phyloP scores from a whole-genome alignment of 352 stramenopile genomes.

The Phytophthora boehmeriae region DNA sequence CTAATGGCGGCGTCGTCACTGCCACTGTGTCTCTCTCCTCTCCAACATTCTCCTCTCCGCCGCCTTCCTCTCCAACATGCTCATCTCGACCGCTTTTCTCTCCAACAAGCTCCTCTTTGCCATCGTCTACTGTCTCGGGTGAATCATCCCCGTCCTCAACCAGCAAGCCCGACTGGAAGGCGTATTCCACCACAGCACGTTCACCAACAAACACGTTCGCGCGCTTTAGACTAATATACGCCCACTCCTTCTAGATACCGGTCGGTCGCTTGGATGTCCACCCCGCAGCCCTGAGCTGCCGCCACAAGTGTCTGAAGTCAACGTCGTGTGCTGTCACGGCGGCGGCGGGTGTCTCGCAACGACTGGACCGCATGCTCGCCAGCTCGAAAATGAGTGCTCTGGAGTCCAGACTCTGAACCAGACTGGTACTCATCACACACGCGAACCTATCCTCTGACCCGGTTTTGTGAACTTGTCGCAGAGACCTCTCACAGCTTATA shows the following conservation, averaged over 20 bases:
- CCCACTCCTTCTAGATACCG: conserved; percentile 7
- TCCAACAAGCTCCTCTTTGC: neutral
- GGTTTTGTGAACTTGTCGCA: conserved; percentile 10
- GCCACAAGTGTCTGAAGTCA: conserved; percentile 19
- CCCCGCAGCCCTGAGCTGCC: conserved; percentile 10
- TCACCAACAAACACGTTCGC: conserved; percentile 3
- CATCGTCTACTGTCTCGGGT: neutral
- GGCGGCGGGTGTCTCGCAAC: neutral
- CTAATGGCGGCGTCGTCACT: neutral
- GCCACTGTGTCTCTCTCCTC: too few species aligned
- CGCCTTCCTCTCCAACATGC: too few species aligned
- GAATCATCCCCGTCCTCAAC: neutral
- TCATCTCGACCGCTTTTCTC: neutral
- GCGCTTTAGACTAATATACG: conserved; percentile 1
- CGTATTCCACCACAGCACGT: neutral
- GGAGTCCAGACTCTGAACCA: too few species aligned
- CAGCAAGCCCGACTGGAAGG: conserved; percentile 8
- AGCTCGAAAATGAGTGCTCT: conserved; percentile 14
- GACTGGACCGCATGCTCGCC: conserved; percentile 5
- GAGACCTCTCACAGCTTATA: conserved; percentile 10
- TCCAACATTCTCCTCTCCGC: neutral
- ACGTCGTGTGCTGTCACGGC: neutral
- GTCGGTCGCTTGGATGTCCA: conserved; percentile 12
- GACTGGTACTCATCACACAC: neutral
- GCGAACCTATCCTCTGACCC: conserved; percentile 1